A percentile compares a stretch with the other conserved stretches of the same genome.
These are phyloP conservation scores for Fusarium devonianum DNA, from an alignment of 2,329 filamentous ascomycete genomes.

Conservation along the genomic window DNA sequence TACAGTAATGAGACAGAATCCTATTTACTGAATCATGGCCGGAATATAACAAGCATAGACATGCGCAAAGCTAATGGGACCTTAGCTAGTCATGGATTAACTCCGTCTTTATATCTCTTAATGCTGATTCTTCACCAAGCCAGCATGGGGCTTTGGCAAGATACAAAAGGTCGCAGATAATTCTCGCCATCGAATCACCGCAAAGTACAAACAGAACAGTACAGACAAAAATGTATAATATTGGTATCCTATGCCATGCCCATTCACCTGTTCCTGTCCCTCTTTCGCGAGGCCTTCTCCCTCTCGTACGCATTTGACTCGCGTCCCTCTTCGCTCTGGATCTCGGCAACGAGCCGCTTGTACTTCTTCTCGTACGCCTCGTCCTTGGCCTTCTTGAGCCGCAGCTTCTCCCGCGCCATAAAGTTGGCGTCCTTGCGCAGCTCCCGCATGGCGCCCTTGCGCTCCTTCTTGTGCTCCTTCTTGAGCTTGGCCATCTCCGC, in stretches of 20 bases:
- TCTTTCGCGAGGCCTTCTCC: constrained; percentile 79
- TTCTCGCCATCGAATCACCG: background rate
- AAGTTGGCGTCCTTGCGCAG: constrained; percentile 95
- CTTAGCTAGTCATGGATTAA: no score
- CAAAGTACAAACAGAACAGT: background rate
- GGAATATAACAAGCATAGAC: no score
- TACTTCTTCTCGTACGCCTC: constrained; percentile 96
- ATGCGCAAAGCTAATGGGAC: no score
- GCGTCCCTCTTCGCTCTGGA: constrained; percentile 89
- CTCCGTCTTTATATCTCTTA: no score
- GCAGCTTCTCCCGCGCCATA: constrained; percentile 86
- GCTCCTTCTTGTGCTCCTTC: constrained; percentile 92
- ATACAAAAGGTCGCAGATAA: no score
- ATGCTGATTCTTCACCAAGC: no score
- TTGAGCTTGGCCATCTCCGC: constrained; percentile 84
- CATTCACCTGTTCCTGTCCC: constrained; percentile 58
- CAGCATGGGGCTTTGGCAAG: no score
- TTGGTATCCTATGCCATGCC: constrained; percentile 34
- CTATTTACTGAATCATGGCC: no score
- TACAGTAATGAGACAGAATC: no score
- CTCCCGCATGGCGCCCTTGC: constrained; percentile 93
- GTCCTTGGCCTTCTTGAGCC: constrained; percentile 92
- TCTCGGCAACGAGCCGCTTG: constrained; percentile 88
- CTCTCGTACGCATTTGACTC: constrained; percentile 90
- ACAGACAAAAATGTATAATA: constrained; percentile 23